These are phyloP conservation scores for Nemania abortiva DNA, from an alignment of 2,329 filamentous ascomycete genomes.

Conservation along the genomic window DNA sequence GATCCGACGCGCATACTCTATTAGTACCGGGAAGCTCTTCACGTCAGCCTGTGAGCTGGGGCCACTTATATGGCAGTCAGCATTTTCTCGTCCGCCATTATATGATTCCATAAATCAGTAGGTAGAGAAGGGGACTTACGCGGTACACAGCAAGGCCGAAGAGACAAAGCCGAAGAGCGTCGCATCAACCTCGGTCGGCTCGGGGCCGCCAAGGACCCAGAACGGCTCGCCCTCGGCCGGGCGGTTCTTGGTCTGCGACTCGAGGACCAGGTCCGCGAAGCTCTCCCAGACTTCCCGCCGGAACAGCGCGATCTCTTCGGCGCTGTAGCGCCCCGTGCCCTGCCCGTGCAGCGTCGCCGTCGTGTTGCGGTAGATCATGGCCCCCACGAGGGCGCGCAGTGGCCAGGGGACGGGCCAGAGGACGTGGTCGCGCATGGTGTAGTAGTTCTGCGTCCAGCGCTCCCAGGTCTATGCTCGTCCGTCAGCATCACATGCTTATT, in stretches of 20 bases:
- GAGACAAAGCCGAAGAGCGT: slow-evolving; percentile 69
- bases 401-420: slow-evolving; percentile 65
- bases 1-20: slow-evolving; percentile 69
- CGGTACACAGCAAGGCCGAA: slow-evolving; percentile 63
- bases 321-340: slow-evolving; percentile 64
- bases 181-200: slow-evolving; percentile 69
- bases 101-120: background rate
- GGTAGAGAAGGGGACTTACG: slow-evolving; percentile 57
- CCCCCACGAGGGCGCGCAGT: slow-evolving; percentile 63
- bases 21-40: slow-evolving; percentile 59
- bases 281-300: slow-evolving; percentile 66
- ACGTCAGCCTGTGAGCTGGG: slow-evolving; percentile 62
- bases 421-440: slow-evolving; percentile 66
- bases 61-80: slow-evolving; percentile 51
- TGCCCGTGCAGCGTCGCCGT: slow-evolving; percentile 65
- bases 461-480: slow-evolving; percentile 57
- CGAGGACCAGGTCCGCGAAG: slow-evolving; percentile 60
- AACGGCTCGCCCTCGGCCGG: slow-evolving; percentile 56
- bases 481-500: background rate
- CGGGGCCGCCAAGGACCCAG: slow-evolving; percentile 66
- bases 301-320: slow-evolving; percentile 61
- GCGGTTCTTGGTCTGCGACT: slow-evolving; percentile 42
- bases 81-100: slow-evolving; percentile 21
- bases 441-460: slow-evolving; percentile 70
- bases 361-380: slow-evolving; percentile 60